phyloP scores from a whole-genome alignment of 148 eudicot genomes.

The Fagopyrum tataricum region DNA sequence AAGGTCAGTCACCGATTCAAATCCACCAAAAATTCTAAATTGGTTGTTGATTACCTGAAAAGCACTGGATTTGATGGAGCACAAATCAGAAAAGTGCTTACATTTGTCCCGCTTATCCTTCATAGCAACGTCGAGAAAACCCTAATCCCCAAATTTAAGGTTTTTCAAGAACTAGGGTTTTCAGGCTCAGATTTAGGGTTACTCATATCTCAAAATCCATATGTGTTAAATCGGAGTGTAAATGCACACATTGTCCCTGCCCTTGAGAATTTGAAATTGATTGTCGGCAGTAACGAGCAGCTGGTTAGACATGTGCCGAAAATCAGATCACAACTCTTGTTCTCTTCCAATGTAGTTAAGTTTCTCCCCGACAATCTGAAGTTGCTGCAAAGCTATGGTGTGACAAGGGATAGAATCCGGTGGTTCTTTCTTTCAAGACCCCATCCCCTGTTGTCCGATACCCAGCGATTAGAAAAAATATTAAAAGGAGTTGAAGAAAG shows the following conservation, averaged over 20 bases:
- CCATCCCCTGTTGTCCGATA: not conserved
- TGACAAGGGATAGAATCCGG: not conserved
- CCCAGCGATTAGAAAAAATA: not conserved
- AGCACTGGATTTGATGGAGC: conserved; percentile 17
- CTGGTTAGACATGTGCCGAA: not conserved
- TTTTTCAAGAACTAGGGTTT: conserved; percentile 16
- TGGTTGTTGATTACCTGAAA: conserved; percentile 18
- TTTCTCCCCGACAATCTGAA: not conserved
- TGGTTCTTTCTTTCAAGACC: not conserved
- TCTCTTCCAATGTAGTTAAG: not conserved
- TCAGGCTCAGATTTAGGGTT: conserved; percentile 8
- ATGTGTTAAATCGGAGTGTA: conserved; percentile 1
- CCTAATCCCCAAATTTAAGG: conserved; percentile 26
- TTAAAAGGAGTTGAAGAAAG: conserved; percentile 2
- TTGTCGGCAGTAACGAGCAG: not conserved
- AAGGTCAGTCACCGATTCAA: not conserved
- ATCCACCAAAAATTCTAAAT: conserved; percentile 12
- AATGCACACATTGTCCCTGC: conserved; percentile 6
- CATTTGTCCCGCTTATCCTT: conserved; percentile 5
- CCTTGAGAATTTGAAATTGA: not conserved
- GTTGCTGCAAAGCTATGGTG: conserved; percentile 6
- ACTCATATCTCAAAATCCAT: not conserved
- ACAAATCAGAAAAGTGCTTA: conserved; percentile 17
- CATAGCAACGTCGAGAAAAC: conserved; percentile 17
- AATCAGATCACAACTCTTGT: not conserved